Base-by-base conservation (phyloP, 192 early-diverging fungal genomes). In the Backusella australiensis region DNA sequence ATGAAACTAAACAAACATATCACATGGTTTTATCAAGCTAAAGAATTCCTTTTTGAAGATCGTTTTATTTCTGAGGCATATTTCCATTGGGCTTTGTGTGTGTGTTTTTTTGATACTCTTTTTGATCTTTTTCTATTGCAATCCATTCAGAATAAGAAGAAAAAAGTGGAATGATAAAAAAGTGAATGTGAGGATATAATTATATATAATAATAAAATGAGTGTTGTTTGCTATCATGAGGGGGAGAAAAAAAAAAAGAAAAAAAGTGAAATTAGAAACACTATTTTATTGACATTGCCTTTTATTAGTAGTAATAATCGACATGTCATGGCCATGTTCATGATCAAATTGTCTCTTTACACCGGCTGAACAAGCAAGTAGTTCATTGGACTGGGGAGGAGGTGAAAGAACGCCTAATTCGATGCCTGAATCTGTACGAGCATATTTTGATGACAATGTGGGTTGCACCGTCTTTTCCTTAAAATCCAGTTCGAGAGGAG, bases 281-380 rank as follows among this genome's bases (percentile, higher is more conserved):
- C 19, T 21, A 68, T 68, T 59, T 59, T 59, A 59, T 59, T 59
- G 56, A 59, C 56, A 59, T 63, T 63, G 56, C 21, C 56, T 63
- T 63, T 63, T 63, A 63, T 63, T 63, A 29, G 21, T 26, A 29
- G 26, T 63, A 26, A 63, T 63, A 63, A 63, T 63, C 56, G 56
- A 63, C 56, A 63, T 63, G 56, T 63, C 56, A 29, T 4, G 11
- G 17, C 46, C 17, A 49, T 49, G 15, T 19, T 49, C 46, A 69
- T 69, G 11, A 44, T 46, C 41, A 72, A 44, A 52, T 12, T 46
- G n/a, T 42, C 36, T 34, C 15, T 46, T 63, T 23, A 63, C 56
- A 63, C 56, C 56, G 1, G 53, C 8, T 19, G 23, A 17, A 59
- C 21, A 26, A 59, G 7, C n/a, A 63, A 23, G 56, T 23, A 12